Evolutionary conservation across 2,329 filamentous ascomycete genomes (phyloP).

Genomic region (Lecanicillium sp.): DNA sequence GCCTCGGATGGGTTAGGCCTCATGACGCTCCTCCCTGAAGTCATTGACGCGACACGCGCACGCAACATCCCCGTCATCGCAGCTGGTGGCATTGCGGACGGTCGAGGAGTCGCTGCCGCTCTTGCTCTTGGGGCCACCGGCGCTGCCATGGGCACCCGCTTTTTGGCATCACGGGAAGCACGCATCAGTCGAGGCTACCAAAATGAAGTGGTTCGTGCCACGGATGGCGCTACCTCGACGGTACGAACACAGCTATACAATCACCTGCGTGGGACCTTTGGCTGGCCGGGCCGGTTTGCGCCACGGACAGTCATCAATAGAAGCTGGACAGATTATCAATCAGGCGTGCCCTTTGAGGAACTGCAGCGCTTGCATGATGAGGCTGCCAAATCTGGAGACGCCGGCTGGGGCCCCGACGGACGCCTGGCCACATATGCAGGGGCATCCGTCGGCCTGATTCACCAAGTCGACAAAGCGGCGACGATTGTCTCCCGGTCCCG

Average conservation of each 20-base stretch:
- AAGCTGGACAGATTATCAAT: conserved; percentile 27
- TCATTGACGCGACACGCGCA: conserved; percentile 29
- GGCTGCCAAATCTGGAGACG: conserved; percentile 29
- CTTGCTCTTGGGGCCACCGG: conserved; percentile 45
- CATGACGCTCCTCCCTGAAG: conserved; percentile 42
- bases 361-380: conserved; percentile 34
- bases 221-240: conserved; percentile 30
- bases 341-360: conserved; percentile 33
- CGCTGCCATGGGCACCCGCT: conserved; percentile 55
- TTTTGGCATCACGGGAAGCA: conserved; percentile 42
- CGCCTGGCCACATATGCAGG: conserved; percentile 44
- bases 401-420: conserved; percentile 39
- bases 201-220: conserved; percentile 31
- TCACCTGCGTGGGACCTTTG: conserved; percentile 32
- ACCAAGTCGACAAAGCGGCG: conserved; percentile 27
- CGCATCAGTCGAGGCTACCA: conserved; percentile 32
- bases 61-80: conserved; percentile 37
- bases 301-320: conserved; percentile 31
- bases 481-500: conserved; percentile 23
- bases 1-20: conserved; percentile 34
- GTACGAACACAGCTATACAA: conserved; percentile 36
- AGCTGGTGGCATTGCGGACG: conserved; percentile 46
- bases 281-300: conserved; percentile 34
- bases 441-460: conserved; percentile 35
- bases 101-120: conserved; percentile 40